Evolutionary conservation across 306 rosid genomes (phyloP).

Genomic region (Trifolium pratense): DNA sequence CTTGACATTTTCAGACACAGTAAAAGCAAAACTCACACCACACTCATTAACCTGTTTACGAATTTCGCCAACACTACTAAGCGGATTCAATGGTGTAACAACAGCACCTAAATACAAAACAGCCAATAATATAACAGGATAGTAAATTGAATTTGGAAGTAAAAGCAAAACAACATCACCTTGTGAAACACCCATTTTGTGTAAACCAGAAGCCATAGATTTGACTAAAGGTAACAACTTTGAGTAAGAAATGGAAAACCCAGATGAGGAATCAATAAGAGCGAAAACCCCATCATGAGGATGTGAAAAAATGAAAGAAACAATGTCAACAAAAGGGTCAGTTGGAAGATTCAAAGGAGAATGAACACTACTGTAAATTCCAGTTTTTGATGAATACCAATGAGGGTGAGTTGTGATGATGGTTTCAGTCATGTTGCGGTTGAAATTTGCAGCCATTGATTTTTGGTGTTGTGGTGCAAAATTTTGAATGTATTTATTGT

Average conservation of each 20-base stretch:
- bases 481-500: not conserved
- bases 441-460: not conserved
- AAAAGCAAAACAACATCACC: slow-evolving; percentile 21
- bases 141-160: slow-evolving; percentile 15
- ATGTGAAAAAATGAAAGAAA: slow-evolving; percentile 4
- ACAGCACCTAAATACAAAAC: slow-evolving; percentile 18
- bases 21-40: slow-evolving; percentile 14
- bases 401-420: not conserved
- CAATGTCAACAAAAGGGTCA: slow-evolving; percentile 7
- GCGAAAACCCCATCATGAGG: slow-evolving; percentile 12
- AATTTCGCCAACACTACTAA: slow-evolving; percentile 6
- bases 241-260: slow-evolving; percentile 1
- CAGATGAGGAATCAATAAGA: slow-evolving; percentile 1
- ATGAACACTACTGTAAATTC: not conserved
- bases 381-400: slow-evolving; percentile 23
- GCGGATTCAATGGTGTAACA: slow-evolving; percentile 16
- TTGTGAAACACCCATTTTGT: slow-evolving; percentile 3
- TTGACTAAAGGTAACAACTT: slow-evolving; percentile 10
- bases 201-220: slow-evolving; percentile 1
- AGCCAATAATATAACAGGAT: not conserved
- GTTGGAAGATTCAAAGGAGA: not conserved
- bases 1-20: slow-evolving; percentile 10
- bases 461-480: not conserved
- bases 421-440: not conserved
- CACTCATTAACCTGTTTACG: not conserved